Base-by-base conservation (phyloP, 805 yeast genomes). In the Teunomyces lycoperdinae region DNA sequence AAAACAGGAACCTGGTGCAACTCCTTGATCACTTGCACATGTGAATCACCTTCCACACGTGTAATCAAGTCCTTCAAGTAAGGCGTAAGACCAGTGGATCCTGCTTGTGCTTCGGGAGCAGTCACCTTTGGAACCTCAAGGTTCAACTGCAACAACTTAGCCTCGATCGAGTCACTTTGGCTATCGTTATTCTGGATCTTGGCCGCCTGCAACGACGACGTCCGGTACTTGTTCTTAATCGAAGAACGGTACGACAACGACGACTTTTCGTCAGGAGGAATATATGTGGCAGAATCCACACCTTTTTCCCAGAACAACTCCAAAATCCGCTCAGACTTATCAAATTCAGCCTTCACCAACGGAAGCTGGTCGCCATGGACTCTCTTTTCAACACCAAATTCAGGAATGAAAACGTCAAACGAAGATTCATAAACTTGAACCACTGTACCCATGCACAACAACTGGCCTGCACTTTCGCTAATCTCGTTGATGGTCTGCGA, bases 281-380 rank as follows among this genome's bases (percentile, higher is more conserved):
- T 78, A 62, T 77, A 94, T 0, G 95, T 87, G 0, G 97, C 97
- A 17, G 96, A 80, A 64, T 92, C 97, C 46, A 87, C 80, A n/a
- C 91, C 92, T 45, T 81, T 82, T 65, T 89, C 95, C 99, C 99
- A 92, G 62, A 80, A 89, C 43, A 92, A 72, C 63, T 92, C 97
- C 58, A 92, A 74, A 8, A 82, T 68, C 40, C 89, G 77, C 35
- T 78, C 71, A 13, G 62, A 58, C 61, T 85, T 87, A 64, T 88
- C 91, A 64, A 87, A 94, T 65, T 94, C 98, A 4, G 97, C 98
- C 66, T 90, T 91, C 20, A 81, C 81, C 52, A 92, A 74, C 9
- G 98, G 98, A 47, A 94, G 74, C 68, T 94, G 98, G 68, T 94
- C 99, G 26, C 98, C 97, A 61, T 94, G 99, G 17, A 91, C 97